Conservation (phyloP, 805 yeast genomes). For the Suhomyces tanzawaensis region DNA sequence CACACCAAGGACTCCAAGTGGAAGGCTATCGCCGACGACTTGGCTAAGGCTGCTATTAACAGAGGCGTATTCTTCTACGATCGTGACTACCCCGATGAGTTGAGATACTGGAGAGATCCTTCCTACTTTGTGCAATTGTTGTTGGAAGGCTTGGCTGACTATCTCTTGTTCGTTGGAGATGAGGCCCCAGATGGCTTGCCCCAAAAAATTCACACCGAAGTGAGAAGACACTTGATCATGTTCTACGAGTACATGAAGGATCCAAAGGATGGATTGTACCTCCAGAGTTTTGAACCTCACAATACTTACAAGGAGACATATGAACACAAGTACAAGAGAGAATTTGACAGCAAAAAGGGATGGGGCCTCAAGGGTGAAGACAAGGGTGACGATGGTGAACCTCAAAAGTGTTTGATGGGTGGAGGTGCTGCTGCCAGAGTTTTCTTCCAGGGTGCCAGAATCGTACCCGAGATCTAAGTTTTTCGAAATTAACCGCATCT, state of each 20-base stretch:
- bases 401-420: constrained; percentile 57
- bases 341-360: constrained; percentile 55
- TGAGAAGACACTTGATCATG: constrained; percentile 53
- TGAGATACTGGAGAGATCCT: constrained; percentile 63
- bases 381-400: constrained; percentile 43
- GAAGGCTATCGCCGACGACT: constrained; percentile 43
- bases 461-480: constrained; percentile 32
- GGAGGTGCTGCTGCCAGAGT: constrained; percentile 66
- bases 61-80: constrained; percentile 57
- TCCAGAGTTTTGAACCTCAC: constrained; percentile 58
- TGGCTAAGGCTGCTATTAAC: constrained; percentile 60
- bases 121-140: constrained; percentile 62
- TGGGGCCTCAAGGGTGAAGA: constrained; percentile 53
- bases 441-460: constrained; percentile 65
- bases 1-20: constrained; percentile 52
- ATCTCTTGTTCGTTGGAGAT: constrained; percentile 48
- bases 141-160: constrained; percentile 68
- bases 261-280: constrained; percentile 57
- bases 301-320: constrained; percentile 49
- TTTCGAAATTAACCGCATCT: too few relatives aligned
- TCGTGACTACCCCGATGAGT: constrained; percentile 55
- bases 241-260: constrained; percentile 58
- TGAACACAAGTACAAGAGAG: constrained; percentile 45
- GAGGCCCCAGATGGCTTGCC: constrained; percentile 37
- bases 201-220: constrained; percentile 39